These are phyloP conservation scores for Coemansia aciculifera DNA, from an alignment of 192 early-diverging fungal genomes.

Conservation along the genomic window DNA sequence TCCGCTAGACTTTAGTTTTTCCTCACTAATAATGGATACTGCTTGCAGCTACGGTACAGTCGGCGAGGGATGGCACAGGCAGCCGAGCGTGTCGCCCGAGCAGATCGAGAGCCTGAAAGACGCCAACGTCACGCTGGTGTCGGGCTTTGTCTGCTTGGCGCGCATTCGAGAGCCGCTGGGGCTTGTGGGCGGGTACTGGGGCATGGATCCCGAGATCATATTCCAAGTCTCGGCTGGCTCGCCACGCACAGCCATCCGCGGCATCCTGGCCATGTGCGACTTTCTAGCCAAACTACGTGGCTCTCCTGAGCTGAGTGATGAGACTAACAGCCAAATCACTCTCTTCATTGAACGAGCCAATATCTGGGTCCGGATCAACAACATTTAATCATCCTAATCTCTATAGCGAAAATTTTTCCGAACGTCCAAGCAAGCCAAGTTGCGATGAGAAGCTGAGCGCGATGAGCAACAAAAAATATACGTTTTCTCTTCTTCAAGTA, in stretches of 20 bases:
- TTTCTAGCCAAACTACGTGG: slow-evolving; percentile 9
- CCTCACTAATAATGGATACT: not conserved
- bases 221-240: slow-evolving; percentile 25
- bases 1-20: not conserved
- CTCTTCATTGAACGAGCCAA: slow-evolving; percentile 23
- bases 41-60: too few species aligned
- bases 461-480: not conserved
- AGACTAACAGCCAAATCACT: slow-evolving; percentile 11
- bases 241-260: slow-evolving; percentile 21
- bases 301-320: not conserved
- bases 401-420: not conserved
- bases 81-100: slow-evolving; percentile 1
- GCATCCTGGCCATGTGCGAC: slow-evolving; percentile 25
- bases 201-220: slow-evolving; percentile 32
- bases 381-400: slow-evolving; percentile 12
- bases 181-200: slow-evolving; percentile 47
- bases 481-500: not conserved
- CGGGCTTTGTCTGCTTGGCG: slow-evolving; percentile 30
- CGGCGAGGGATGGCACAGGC: not conserved
- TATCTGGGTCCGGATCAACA: slow-evolving; percentile 30
- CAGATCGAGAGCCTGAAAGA: slow-evolving; percentile 17
- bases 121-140: slow-evolving; percentile 8
- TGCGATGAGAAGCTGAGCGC: not conserved
- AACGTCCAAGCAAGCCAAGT: not conserved
- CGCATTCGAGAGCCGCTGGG: slow-evolving; percentile 40